Conservation (phyloP, 2,329 filamentous ascomycete genomes). For the Herpotrichia juniperi region DNA sequence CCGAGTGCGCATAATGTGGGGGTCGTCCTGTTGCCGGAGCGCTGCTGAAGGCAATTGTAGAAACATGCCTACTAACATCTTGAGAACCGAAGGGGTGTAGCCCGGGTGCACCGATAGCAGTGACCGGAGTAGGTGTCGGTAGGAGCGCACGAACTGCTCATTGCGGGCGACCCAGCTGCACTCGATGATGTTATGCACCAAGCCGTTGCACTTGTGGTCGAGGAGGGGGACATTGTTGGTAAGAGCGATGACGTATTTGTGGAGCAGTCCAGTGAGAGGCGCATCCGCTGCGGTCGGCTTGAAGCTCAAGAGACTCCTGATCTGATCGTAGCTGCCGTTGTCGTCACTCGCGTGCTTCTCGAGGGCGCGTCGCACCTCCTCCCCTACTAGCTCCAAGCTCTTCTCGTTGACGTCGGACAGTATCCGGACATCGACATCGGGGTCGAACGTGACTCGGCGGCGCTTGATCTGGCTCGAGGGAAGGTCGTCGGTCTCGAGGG, state of each 20-base stretch:
- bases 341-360: slow-evolving; percentile 60
- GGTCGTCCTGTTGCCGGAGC: slow-evolving; percentile 60
- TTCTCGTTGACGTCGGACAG: slow-evolving; percentile 56
- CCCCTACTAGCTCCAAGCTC: slow-evolving; percentile 62
- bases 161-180: slow-evolving; percentile 68
- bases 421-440: slow-evolving; percentile 54
- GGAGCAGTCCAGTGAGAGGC: slow-evolving; percentile 58
- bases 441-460: slow-evolving; percentile 56
- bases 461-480: slow-evolving; percentile 49
- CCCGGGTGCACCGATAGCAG: slow-evolving; percentile 83
- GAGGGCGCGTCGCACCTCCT: slow-evolving; percentile 66
- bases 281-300: slow-evolving; percentile 56
- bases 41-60: slow-evolving; percentile 62
- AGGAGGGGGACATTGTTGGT: slow-evolving; percentile 62
- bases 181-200: slow-evolving; percentile 64
- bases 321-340: slow-evolving; percentile 61
- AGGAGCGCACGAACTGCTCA: slow-evolving; percentile 63
- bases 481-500: slow-evolving; percentile 40
- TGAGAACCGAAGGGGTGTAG: slow-evolving; percentile 75
- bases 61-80: slow-evolving; percentile 83
- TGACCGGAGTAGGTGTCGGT: slow-evolving; percentile 62
- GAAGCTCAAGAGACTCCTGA: slow-evolving; percentile 60
- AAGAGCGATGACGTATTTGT: slow-evolving; percentile 65
- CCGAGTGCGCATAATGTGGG: slow-evolving; percentile 64
- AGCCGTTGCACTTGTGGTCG: slow-evolving; percentile 61